phyloP scores from a whole-genome alignment of 805 yeast genomes.

The Grigorovia humatica region DNA sequence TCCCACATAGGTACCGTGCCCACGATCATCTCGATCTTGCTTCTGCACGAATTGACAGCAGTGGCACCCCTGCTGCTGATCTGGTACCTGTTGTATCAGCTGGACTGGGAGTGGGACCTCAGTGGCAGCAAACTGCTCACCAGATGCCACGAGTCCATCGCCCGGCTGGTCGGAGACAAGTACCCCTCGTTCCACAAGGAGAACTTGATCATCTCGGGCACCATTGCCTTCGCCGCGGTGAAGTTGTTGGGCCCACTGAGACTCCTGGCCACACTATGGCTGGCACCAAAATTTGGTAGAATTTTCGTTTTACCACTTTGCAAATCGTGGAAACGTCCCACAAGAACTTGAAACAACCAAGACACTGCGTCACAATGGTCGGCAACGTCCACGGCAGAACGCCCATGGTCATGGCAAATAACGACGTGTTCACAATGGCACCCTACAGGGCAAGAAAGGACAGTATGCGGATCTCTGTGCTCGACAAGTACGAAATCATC shows the following conservation, averaged over 20 bases:
- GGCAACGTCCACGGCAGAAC: slow-evolving; percentile 21
- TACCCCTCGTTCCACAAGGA: slow-evolving; percentile 36
- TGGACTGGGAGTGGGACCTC: slow-evolving; percentile 24
- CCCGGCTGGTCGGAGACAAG: slow-evolving; percentile 35
- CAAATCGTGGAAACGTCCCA: slow-evolving; percentile 4
- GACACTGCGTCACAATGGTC: neutral
- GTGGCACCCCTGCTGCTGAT: slow-evolving; percentile 56
- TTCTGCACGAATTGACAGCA: slow-evolving; percentile 70
- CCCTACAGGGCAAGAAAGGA: slow-evolving; percentile 60
- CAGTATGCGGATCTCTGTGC: slow-evolving; percentile 54
- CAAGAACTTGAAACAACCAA: too few relatives aligned
- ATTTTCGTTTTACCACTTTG: slow-evolving; percentile 14
- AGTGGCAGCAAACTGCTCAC: slow-evolving; percentile 33
- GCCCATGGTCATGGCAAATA: slow-evolving; percentile 46
- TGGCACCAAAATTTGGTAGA: slow-evolving; percentile 26
- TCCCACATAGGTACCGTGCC: slow-evolving; percentile 24
- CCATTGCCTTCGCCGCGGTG: slow-evolving; percentile 61
- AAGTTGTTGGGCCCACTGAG: slow-evolving; percentile 35
- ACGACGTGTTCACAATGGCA: slow-evolving; percentile 42
- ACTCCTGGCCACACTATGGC: slow-evolving; percentile 26
- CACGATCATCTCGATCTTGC: slow-evolving; percentile 46
- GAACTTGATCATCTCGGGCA: slow-evolving; percentile 55
- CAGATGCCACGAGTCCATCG: slow-evolving; percentile 49
- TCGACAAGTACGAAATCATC: slow-evolving; percentile 75
- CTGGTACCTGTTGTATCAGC: slow-evolving; percentile 56